Conservation (phyloP, 1,284 basidiomycete species). For the Athelia sp. region DNA sequence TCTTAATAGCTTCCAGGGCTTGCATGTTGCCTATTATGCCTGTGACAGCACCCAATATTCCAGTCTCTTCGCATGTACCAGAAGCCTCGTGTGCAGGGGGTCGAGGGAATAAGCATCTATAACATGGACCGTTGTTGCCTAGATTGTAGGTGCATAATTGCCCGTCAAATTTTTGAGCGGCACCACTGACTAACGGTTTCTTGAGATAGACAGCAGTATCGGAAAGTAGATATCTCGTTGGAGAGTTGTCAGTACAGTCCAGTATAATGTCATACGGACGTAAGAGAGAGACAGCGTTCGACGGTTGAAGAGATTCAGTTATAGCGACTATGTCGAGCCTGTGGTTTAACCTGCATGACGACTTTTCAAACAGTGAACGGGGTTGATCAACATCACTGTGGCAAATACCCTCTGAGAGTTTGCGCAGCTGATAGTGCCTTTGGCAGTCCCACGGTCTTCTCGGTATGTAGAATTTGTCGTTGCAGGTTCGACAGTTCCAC, state of each 20-base stretch:
- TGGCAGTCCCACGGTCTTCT: slow-evolving; percentile 72
- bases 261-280: slow-evolving; percentile 72
- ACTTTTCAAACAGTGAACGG: too few relatives aligned
- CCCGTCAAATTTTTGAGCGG: slow-evolving; percentile 89
- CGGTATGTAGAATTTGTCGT: slow-evolving; percentile 87
- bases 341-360: slow-evolving; percentile 63
- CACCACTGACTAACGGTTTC: slow-evolving; percentile 87
- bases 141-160: slow-evolving; percentile 84
- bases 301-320: slow-evolving; percentile 46
- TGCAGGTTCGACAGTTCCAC: slow-evolving; percentile 94
- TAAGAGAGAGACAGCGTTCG: slow-evolving; percentile 62
- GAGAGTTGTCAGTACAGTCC: slow-evolving; percentile 94
- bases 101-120: slow-evolving; percentile 89
- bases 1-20: slow-evolving; percentile 86
- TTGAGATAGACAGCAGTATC: slow-evolving; percentile 76
- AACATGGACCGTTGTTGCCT: slow-evolving; percentile 76
- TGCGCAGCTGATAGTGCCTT: slow-evolving; percentile 83
- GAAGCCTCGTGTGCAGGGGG: slow-evolving; percentile 59
- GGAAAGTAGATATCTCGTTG: slow-evolving; percentile 92
- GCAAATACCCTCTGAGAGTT: slow-evolving; percentile 54
- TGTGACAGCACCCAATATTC: slow-evolving; percentile 87
- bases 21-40: slow-evolving; percentile 91
- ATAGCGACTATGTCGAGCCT: slow-evolving; percentile 50
- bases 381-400: neutral
- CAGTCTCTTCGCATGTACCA: slow-evolving; percentile 86